Conservation (phyloP, 768 basidiomycete genomes). For the Nidula microcarpa region DNA sequence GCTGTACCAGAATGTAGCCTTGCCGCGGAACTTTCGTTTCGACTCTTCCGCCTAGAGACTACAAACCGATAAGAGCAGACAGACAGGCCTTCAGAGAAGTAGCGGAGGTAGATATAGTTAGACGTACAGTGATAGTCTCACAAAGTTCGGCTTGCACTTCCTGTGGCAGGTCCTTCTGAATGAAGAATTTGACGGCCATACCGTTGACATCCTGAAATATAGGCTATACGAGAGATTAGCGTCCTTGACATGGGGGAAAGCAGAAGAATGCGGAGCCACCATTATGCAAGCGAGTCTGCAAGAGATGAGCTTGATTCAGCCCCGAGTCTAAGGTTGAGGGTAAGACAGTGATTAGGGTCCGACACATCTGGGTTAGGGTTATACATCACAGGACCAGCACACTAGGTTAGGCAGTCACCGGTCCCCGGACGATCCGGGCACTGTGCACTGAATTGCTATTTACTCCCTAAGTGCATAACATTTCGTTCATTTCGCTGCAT, state of each 20-base stretch:
- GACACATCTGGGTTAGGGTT: constrained; percentile 30
- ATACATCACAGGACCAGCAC: constrained; percentile 9
- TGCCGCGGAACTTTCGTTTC: constrained; percentile 75
- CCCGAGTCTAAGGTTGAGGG: constrained; percentile 55
- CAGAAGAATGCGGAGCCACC: neutral
- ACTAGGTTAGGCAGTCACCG: neutral
- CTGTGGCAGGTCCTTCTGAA: constrained; percentile 73
- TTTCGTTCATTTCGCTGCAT: too few species aligned
- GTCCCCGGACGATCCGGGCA: too few species aligned
- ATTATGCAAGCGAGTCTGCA: constrained; percentile 2
- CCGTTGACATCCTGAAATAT: constrained; percentile 71
- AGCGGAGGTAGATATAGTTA: neutral
- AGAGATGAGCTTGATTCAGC: constrained; percentile 9
- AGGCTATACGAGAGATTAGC: constrained; percentile 33
- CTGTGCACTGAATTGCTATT: too few species aligned
- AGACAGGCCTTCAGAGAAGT: too few species aligned
- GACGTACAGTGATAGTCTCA: constrained; percentile 65
- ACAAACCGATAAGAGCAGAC: too few species aligned
- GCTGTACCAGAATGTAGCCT: constrained; percentile 71
- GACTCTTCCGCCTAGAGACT: constrained; percentile 75
- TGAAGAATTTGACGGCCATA: constrained; percentile 76
- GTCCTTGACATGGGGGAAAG: neutral
- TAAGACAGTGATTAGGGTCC: constrained; percentile 30
- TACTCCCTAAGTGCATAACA: too few species aligned
- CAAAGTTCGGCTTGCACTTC: constrained; percentile 69